phyloP scores from a whole-genome alignment of 192 early-diverging fungal species.

The Spinellus fusiger region DNA sequence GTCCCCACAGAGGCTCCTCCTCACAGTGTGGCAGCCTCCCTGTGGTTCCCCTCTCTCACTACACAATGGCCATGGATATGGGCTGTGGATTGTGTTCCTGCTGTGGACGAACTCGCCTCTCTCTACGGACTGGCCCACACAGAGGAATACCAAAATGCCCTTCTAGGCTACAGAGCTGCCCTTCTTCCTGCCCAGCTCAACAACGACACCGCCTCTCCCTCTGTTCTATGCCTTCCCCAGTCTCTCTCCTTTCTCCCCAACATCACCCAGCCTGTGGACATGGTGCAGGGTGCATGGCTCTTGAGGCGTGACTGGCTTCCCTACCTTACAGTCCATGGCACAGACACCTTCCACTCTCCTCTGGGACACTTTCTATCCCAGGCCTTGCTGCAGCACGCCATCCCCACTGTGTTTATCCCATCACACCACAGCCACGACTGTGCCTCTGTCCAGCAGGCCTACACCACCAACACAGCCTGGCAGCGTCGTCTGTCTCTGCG shows the following conservation, averaged over 20 bases:
- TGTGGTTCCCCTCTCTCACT: constrained; percentile 5
- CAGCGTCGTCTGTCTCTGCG: background rate
- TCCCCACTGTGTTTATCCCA: constrained; percentile 37
- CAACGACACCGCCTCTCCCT: constrained; percentile 18
- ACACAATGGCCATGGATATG: constrained; percentile 6
- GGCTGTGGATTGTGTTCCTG: background rate
- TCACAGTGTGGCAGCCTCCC: background rate
- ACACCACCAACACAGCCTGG: constrained; percentile 25
- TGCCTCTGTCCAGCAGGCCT: background rate
- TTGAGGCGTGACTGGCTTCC: constrained; percentile 20
- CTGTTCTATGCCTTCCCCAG: constrained; percentile 7
- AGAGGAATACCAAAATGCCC: constrained; percentile 36
- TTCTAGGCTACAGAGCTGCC: constrained; percentile 38
- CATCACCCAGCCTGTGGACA: constrained; percentile 22
- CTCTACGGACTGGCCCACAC: constrained; percentile 29
- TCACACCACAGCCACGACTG: constrained; percentile 20
- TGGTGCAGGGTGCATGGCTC: constrained; percentile 24
- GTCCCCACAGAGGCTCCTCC: background rate
- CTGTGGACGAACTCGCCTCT: constrained; percentile 24
- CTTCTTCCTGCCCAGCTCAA: constrained; percentile 19
- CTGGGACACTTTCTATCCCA: constrained; percentile 28
- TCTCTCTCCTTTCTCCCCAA: constrained; percentile 22
- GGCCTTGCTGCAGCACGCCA: constrained; percentile 28
- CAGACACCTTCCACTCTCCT: constrained; percentile 8
- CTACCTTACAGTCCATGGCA: constrained; percentile 1